Conservation (phyloP, 495 filamentous ascomycete genomes). For the Staphylotrichum tortipilum region DNA sequence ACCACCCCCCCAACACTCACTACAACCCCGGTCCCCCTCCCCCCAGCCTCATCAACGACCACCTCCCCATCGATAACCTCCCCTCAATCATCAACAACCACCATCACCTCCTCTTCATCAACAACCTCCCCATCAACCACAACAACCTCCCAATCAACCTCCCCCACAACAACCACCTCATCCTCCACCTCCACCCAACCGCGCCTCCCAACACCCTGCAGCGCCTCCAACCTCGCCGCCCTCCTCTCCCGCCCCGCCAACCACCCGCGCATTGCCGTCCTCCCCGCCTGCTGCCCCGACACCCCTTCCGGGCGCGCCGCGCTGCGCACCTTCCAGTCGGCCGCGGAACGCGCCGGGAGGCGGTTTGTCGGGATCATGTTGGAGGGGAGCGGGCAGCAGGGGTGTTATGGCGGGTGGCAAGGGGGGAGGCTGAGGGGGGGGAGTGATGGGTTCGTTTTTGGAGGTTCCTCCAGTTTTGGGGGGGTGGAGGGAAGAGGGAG, state of each 20-base stretch:
- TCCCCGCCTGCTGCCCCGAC: slow-evolving; percentile 16
- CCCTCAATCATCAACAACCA: not conserved
- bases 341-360: slow-evolving; percentile 12
- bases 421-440: not conserved
- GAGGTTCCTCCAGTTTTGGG: not conserved
- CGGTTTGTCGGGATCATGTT: slow-evolving; percentile 15
- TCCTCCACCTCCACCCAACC: not conserved
- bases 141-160: not conserved
- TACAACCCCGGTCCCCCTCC: not conserved
- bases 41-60: not conserved
- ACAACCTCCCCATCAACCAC: not conserved
- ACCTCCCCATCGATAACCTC: not conserved
- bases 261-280: slow-evolving; percentile 11
- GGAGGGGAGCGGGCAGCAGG: not conserved
- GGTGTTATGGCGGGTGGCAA: not conserved
- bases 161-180: too few relatives aligned
- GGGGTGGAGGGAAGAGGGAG: not conserved
- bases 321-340: slow-evolving; percentile 8
- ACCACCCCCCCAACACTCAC: not conserved
- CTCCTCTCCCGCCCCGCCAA: slow-evolving; percentile 12
- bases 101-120: not conserved
- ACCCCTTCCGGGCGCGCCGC: slow-evolving; percentile 11
- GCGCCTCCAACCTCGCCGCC: slow-evolving; percentile 10
- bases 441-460: not conserved
- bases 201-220: slow-evolving; percentile 7